These are phyloP conservation scores for Beauveria bassiana DNA, from an alignment of 2,329 filamentous ascomycete species.

Conservation along the genomic window DNA sequence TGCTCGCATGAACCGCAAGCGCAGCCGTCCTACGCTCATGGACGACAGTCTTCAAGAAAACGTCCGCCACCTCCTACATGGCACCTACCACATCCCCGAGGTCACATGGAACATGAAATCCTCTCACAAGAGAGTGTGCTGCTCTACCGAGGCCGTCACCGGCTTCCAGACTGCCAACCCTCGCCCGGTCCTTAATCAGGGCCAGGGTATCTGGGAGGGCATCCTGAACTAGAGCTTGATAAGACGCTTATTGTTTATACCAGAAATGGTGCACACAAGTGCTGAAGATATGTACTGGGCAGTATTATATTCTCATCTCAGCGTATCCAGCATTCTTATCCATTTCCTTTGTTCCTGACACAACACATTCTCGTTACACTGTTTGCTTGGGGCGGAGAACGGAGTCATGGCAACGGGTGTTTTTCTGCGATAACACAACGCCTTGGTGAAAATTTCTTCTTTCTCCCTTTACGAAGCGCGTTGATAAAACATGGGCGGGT, in stretches of 20 bases:
- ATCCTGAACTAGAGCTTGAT: conserved; percentile 43
- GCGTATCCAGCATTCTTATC: conserved; percentile 3
- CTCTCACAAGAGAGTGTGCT: conserved; percentile 59
- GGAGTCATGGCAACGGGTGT: conserved; percentile 10
- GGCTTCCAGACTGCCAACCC: conserved; percentile 38
- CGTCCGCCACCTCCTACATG: conserved; percentile 53
- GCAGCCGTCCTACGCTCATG: conserved; percentile 50
- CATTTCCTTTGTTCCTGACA: conserved; percentile 17
- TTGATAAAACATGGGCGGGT: conserved; percentile 2
- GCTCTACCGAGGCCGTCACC: conserved; percentile 49
- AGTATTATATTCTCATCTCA: conserved; percentile 5
- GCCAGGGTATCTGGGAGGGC: conserved; percentile 60
- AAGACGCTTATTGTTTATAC: conserved; percentile 5
- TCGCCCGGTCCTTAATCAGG: conserved; percentile 45
- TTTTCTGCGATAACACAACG: conserved; percentile 10
- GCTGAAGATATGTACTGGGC: conserved; percentile 9
- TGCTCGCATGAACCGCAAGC: conserved; percentile 41
- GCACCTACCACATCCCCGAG: conserved; percentile 23
- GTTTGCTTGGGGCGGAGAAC: conserved; percentile 9
- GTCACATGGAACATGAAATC: conserved; percentile 34
- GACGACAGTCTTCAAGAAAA: conserved; percentile 58
- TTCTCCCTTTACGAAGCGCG: neutral
- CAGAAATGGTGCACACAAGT: conserved; percentile 5
- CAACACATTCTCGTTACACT: conserved; percentile 7
- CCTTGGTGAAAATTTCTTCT: neutral